These are phyloP conservation scores for Podila minutissima DNA, from an alignment of 192 early-diverging fungal species.

Conservation along the genomic window DNA sequence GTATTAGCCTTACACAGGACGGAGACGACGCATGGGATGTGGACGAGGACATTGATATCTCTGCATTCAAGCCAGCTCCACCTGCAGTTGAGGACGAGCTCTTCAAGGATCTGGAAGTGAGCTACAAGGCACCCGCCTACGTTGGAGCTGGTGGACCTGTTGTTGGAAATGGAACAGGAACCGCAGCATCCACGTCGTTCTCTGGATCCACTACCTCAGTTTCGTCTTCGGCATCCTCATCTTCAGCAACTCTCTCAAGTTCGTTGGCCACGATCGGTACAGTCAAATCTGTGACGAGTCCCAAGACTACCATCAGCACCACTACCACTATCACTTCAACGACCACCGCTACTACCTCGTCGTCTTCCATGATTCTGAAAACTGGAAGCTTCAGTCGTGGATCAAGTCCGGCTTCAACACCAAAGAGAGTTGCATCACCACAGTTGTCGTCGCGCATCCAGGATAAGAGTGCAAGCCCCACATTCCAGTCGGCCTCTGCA, in stretches of 20 bases:
- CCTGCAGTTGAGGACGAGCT: conserved; percentile 31
- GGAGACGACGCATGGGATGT: conserved; percentile 38
- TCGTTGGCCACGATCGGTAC: conserved; percentile 4
- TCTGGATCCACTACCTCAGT: conserved; percentile 19
- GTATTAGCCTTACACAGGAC: conserved; percentile 6
- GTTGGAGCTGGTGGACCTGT: conserved; percentile 2
- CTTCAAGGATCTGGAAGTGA: conserved; percentile 46
- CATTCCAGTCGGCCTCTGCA: not conserved
- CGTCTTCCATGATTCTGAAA: not conserved
- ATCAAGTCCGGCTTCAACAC: conserved; percentile 26
- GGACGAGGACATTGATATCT: conserved; percentile 30
- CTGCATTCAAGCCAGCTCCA: conserved; percentile 11
- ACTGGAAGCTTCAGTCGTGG: not conserved
- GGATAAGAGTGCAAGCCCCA: not conserved
- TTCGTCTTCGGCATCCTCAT: conserved; percentile 24
- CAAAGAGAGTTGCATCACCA: conserved; percentile 27
- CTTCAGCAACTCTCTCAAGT: conserved; percentile 13
- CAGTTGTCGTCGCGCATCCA: conserved; percentile 5
- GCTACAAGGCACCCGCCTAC: conserved; percentile 36
- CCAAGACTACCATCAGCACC: not conserved
- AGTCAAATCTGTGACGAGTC: not conserved
- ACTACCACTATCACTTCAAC: conserved; percentile 1
- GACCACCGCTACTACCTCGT: not conserved
- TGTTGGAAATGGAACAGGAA: not conserved
- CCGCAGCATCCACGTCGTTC: not conserved